Conservation (phyloP, 2,329 filamentous ascomycete genomes). For the Pseudogymnoascus sp. region DNA sequence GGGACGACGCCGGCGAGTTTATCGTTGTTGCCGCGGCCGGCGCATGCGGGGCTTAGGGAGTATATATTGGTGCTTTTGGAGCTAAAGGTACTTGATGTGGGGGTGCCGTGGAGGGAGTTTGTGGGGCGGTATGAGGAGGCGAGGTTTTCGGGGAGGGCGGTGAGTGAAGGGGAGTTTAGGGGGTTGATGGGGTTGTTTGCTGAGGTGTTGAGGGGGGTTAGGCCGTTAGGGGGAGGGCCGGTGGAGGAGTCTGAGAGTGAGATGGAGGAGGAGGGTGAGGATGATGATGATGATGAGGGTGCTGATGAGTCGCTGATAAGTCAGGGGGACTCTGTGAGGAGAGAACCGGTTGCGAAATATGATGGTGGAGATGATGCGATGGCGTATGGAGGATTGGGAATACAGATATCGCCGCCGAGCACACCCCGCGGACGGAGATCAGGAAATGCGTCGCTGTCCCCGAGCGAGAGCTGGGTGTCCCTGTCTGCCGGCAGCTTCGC, state of each 20-base stretch:
- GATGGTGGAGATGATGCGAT: background rate
- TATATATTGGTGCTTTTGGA: conserved; percentile 66
- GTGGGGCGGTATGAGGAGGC: conserved; percentile 72
- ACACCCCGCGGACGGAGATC: background rate
- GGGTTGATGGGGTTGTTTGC: conserved; percentile 79
- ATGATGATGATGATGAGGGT: conserved; percentile 12
- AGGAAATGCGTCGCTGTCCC: background rate
- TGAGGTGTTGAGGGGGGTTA: conserved; percentile 70
- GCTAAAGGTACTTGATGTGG: conserved; percentile 56
- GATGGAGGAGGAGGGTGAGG: background rate
- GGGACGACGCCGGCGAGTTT: conserved; percentile 46
- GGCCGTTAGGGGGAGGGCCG: conserved; percentile 26
- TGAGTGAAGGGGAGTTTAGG: conserved; percentile 65
- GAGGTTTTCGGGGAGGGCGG: conserved; percentile 65
- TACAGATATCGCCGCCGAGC: background rate
- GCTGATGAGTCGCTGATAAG: conserved; percentile 10
- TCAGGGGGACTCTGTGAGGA: background rate
- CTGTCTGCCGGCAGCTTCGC: background rate
- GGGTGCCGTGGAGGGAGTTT: conserved; percentile 49
- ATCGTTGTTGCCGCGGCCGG: conserved; percentile 60
- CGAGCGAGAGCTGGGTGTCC: background rate
- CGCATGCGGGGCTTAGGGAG: conserved; percentile 65
- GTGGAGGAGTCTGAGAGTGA: conserved; percentile 34
- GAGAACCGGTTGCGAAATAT: background rate
- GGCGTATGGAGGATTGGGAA: background rate